Evolutionary conservation across 768 basidiomycete genomes (phyloP), one percentile per base, ranked within the genome.

Genomic region (Hypholoma fasciculare): DNA sequence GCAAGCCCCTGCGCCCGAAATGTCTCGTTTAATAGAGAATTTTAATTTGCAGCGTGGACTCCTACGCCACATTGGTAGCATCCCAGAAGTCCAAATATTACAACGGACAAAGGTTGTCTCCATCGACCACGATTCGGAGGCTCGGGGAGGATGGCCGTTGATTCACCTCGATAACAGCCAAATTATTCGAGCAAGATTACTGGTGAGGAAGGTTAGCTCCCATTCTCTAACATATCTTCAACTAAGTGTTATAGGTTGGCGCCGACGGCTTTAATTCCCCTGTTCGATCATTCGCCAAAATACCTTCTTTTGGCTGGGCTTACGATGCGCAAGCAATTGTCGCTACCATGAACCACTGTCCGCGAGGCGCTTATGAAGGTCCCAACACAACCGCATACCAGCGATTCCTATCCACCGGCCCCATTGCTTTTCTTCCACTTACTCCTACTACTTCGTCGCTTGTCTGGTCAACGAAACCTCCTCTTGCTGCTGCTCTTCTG

Each of bases 211-310:
- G 30, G 30, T 14, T 37, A 6, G 1, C 13, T 40, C 8, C 34
- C 16, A 16, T 59, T 23, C 13, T 19, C 43, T 27, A 8, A 39
- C 16, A 8, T 39, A 40, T 36, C 49, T 30, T 23, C 7, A 20
- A 40, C 53, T 49, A 20, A 46, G 9, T 19, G 54, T 44, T 17
- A 14, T 0, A 94, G 92, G 85, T 98, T 36, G 96, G 97, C 16
- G 96, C 97, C 4, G 97, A 98, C 67, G 97, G 97, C 3, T 88
- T 87, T 70, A 96, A 94, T 67, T 98, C 96, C 0, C 95, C 96
- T 11, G 97, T 98, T 20, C 86, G 95, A 47, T 70, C 87, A 23
- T 98, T 88, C 68, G 90, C 95, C 0, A 79, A 86, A 23, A 97
- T 98, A 61, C 77, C 88, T 20, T 89, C 93, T 0, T 96, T 87